Conservation (phyloP, 805 yeast genomes). For the Kockiozyma suomiensis region DNA sequence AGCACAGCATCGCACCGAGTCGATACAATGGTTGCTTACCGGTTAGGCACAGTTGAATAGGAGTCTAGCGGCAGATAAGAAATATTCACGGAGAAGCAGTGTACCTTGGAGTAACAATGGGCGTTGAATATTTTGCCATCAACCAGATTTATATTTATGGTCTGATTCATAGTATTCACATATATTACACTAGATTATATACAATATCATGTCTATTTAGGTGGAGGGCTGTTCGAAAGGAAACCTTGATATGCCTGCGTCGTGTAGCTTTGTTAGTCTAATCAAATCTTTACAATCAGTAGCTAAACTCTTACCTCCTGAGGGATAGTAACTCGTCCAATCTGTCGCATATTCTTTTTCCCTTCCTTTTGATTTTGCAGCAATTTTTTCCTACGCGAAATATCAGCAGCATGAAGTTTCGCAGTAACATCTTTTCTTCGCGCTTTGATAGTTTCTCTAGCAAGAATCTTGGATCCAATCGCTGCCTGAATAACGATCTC, state of each 20-base stretch:
- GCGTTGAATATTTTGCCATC: no score
- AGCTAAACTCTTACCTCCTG: constrained; percentile 20
- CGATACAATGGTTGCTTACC: constrained; percentile 71
- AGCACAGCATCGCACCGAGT: constrained; percentile 68
- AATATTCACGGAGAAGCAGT: no score
- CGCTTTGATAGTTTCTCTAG: constrained; percentile 92
- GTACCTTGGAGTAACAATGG: no score
- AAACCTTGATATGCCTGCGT: constrained; percentile 36
- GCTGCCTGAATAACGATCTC: constrained; percentile 92
- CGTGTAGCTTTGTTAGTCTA: neutral
- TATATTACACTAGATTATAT: no score
- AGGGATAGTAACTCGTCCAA: constrained; percentile 71
- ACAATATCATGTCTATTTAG: constrained; percentile 1
- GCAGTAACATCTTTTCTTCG: constrained; percentile 94
- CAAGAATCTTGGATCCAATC: constrained; percentile 76
- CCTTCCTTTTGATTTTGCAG: constrained; percentile 91
- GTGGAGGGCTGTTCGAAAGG: constrained; percentile 24
- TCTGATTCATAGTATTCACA: no score
- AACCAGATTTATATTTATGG: no score
- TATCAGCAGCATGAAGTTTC: constrained; percentile 89
- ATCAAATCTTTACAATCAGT: neutral
- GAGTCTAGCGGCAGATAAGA: neutral
- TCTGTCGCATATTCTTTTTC: constrained; percentile 76
- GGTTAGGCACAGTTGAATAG: constrained; percentile 38
- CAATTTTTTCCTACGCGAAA: constrained; percentile 84